Conservation (phyloP, 768 basidiomycete genomes). For the Termitomyces eurrhizus region DNA sequence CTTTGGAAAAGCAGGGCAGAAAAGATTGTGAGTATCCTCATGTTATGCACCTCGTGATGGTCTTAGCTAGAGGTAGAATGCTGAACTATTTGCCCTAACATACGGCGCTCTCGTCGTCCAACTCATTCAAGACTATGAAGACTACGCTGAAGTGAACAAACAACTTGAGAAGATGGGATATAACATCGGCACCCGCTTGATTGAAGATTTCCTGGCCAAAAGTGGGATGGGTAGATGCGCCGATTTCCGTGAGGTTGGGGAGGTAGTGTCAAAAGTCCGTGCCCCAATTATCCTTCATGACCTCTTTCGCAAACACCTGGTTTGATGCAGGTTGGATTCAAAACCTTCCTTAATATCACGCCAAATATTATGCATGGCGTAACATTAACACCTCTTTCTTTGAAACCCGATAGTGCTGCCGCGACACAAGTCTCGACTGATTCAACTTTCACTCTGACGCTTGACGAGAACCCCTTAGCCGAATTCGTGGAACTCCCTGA, state of each 20-base stretch:
- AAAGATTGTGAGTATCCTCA: constrained; percentile 70
- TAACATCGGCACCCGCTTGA: constrained; percentile 93
- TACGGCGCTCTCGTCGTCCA: constrained; percentile 98
- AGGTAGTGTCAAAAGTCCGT: constrained; percentile 89
- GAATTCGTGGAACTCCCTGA: constrained; percentile 98
- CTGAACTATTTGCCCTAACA: constrained; percentile 94
- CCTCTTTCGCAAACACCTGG: background rate
- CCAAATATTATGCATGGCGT: constrained; percentile 74
- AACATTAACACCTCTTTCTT: constrained; percentile 45
- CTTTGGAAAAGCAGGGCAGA: constrained; percentile 93
- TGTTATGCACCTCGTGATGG: constrained; percentile 1
- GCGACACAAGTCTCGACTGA: constrained; percentile 42
- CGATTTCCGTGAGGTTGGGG: constrained; percentile 93
- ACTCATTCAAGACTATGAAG: constrained; percentile 98
- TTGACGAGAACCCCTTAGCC: constrained; percentile 95
- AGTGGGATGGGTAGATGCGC: constrained; percentile 88
- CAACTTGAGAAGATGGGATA: constrained; percentile 99
- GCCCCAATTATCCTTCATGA: background rate
- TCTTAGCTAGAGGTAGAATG: constrained; percentile 60
- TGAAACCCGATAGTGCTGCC: constrained; percentile 41
- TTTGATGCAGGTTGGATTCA: constrained; percentile 83
- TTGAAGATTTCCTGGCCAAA: constrained; percentile 95
- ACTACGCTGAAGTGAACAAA: constrained; percentile 92
- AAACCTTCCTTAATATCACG: constrained; percentile 91
- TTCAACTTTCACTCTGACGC: constrained; percentile 72